Conservation (phyloP, 352 stramenopile genomes). For the Pythium rishiriense region DNA sequence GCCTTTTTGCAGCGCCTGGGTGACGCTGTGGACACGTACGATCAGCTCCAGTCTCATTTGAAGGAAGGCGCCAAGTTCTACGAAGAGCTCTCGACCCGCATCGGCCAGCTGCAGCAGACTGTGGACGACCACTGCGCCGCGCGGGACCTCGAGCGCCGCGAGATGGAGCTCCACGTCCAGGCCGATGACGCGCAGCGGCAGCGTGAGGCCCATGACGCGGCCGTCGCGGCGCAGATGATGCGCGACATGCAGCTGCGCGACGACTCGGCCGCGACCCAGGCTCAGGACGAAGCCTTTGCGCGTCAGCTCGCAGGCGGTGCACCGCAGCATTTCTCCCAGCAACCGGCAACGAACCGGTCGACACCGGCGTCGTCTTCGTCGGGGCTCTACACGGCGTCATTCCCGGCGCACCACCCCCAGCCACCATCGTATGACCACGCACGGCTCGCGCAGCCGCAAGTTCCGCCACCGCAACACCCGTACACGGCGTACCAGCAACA, state of each 20-base stretch:
- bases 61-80: conserved; percentile 77
- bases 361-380: background rate
- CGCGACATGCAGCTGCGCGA: conserved; percentile 53
- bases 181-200: conserved; percentile 56
- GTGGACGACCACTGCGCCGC: conserved; percentile 72
- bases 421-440: conserved; percentile 43
- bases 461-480: conserved; percentile 23
- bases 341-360: background rate
- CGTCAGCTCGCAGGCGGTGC: conserved; percentile 48
- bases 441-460: conserved; percentile 35
- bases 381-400: conserved; percentile 6
- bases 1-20: conserved; percentile 59
- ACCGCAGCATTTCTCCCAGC: conserved; percentile 30
- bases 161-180: conserved; percentile 67
- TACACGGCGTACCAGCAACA: conserved; percentile 52
- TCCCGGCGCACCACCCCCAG: conserved; percentile 9
- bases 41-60: conserved; percentile 74
- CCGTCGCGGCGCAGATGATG: conserved; percentile 72
- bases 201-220: conserved; percentile 50
- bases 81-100: conserved; percentile 48
- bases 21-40: conserved; percentile 70
- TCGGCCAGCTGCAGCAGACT: conserved; percentile 69
- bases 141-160: conserved; percentile 65
- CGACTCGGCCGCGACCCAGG: background rate
- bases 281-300: conserved; percentile 59